A percentile compares a stretch with the other conserved stretches of the same genome.
phyloP scores from a whole-genome alignment of 2,329 filamentous ascomycete species.

The Hypoxylon rubiginosum region DNA sequence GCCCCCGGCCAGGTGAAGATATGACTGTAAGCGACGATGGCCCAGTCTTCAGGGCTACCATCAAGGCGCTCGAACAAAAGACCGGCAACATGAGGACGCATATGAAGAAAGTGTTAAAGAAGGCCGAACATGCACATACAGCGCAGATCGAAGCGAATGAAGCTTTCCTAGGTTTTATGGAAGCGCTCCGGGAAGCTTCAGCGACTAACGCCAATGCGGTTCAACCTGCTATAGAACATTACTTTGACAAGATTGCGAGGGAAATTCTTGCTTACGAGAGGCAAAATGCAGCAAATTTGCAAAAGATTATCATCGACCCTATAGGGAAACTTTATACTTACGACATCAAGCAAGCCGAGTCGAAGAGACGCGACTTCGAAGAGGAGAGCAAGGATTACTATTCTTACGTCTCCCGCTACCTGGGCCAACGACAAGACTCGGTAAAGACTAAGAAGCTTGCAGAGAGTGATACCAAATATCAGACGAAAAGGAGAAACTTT shows the following conservation, averaged over 20 bases:
- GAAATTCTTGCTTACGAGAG: conserved; percentile 91
- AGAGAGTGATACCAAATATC: conserved; percentile 96
- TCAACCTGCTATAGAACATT: conserved; percentile 96
- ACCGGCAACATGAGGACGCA: conserved; percentile 92
- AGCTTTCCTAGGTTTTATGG: conserved; percentile 84
- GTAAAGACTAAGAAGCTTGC: conserved; percentile 97
- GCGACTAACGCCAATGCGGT: conserved; percentile 95
- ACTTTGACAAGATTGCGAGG: conserved; percentile 95
- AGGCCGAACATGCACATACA: conserved; percentile 87
- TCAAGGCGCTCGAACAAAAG: conserved; percentile 96
- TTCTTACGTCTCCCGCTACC: conserved; percentile 91
- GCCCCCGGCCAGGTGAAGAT: conserved; percentile 87
- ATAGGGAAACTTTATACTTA: conserved; percentile 91
- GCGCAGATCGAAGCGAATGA: conserved; percentile 89
- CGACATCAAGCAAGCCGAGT: conserved; percentile 97
- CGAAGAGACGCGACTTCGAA: conserved; percentile 97
- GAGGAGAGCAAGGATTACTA: conserved; percentile 99
- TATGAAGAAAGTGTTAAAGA: conserved; percentile 96
- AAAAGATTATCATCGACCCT: conserved; percentile 95
- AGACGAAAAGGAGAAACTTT: conserved; percentile 92
- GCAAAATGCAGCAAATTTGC: conserved; percentile 85
- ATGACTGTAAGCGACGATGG: conserved; percentile 90
- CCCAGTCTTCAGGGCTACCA: conserved; percentile 93
- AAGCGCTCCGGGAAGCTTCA: conserved; percentile 87
- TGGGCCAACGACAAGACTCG: conserved; percentile 96